phyloP scores from a whole-genome alignment of 768 basidiomycete genomes.

The Pisolithus orientalis region DNA sequence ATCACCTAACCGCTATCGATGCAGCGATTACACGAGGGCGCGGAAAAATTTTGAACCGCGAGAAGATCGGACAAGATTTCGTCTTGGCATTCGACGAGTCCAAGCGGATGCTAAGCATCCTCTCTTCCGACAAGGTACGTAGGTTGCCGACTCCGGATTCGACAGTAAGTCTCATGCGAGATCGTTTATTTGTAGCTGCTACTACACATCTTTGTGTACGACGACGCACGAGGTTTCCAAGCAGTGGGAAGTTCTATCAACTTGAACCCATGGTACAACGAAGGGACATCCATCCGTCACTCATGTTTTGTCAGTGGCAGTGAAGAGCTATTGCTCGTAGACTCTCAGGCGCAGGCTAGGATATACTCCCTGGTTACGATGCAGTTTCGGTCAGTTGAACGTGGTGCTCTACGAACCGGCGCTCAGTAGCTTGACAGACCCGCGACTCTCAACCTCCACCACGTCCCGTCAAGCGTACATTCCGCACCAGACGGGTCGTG shows the following conservation, averaged over 20 bases:
- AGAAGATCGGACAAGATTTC: slow-evolving; percentile 41
- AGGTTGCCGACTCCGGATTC: background rate
- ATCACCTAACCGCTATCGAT: slow-evolving; percentile 25
- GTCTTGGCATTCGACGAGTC: slow-evolving; percentile 48
- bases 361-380: slow-evolving; percentile 43
- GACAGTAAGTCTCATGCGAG: too few relatives aligned
- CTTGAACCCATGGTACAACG: slow-evolving; percentile 37
- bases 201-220: slow-evolving; percentile 40
- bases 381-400: slow-evolving; percentile 37
- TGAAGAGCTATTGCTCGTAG: slow-evolving; percentile 45
- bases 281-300: slow-evolving; percentile 21
- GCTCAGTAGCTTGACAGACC: slow-evolving; percentile 26
- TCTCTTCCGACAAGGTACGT: slow-evolving; percentile 36
- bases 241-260: slow-evolving; percentile 33
- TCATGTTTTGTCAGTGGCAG: slow-evolving; percentile 37
- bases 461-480: slow-evolving; percentile 25
- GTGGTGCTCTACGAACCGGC: background rate
- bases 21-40: slow-evolving; percentile 21
- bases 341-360: slow-evolving; percentile 32
- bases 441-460: slow-evolving; percentile 32
- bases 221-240: slow-evolving; percentile 37
- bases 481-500: slow-evolving; percentile 48
- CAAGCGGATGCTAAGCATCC: slow-evolving; percentile 42
- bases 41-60: slow-evolving; percentile 32
- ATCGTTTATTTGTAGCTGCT: slow-evolving; percentile 14